Evolutionary conservation across 768 basidiomycete species (phyloP).

Genomic region (Zangia roseola): DNA sequence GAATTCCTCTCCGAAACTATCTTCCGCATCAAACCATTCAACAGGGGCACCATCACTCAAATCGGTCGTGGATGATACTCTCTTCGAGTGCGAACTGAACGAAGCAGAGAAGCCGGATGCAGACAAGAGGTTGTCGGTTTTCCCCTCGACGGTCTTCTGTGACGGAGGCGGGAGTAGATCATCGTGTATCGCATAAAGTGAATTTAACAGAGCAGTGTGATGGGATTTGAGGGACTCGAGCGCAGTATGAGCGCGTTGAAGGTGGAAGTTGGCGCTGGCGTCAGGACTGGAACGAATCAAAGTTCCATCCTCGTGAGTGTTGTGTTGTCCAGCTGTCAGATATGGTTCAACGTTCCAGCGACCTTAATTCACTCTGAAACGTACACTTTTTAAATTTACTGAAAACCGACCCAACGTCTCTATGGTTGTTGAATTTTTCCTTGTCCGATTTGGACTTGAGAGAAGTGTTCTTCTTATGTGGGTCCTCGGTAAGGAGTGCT

Average conservation of each 20-base stretch:
- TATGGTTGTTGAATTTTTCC: constrained; percentile 39
- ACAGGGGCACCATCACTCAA: constrained; percentile 46
- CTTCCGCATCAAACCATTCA: constrained; percentile 80
- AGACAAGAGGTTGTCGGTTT: constrained; percentile 31
- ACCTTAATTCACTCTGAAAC: constrained; percentile 13
- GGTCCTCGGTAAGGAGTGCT: constrained; percentile 39
- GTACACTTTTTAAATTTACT: constrained; percentile 62
- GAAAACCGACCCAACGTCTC: constrained; percentile 40
- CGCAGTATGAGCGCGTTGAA: constrained; percentile 46
- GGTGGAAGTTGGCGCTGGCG: constrained; percentile 16
- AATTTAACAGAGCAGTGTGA: constrained; percentile 50
- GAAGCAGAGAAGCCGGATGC: constrained; percentile 26
- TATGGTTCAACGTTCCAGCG: neutral
- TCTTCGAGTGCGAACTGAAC: constrained; percentile 37
- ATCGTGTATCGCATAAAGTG: constrained; percentile 36
- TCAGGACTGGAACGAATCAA: constrained; percentile 19
- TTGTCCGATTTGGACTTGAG: constrained; percentile 43
- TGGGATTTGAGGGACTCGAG: constrained; percentile 59
- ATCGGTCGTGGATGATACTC: constrained; percentile 48
- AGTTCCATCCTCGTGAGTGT: constrained; percentile 29
- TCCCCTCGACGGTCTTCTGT: constrained; percentile 50
- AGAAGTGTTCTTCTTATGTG: constrained; percentile 36
- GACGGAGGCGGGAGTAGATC: constrained; percentile 33
- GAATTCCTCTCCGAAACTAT: constrained; percentile 53
- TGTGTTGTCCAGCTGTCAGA: constrained; percentile 19